Evolutionary conservation across 2,329 filamentous ascomycete species (phyloP).

Genomic region (Colletotrichum costaricense): DNA sequence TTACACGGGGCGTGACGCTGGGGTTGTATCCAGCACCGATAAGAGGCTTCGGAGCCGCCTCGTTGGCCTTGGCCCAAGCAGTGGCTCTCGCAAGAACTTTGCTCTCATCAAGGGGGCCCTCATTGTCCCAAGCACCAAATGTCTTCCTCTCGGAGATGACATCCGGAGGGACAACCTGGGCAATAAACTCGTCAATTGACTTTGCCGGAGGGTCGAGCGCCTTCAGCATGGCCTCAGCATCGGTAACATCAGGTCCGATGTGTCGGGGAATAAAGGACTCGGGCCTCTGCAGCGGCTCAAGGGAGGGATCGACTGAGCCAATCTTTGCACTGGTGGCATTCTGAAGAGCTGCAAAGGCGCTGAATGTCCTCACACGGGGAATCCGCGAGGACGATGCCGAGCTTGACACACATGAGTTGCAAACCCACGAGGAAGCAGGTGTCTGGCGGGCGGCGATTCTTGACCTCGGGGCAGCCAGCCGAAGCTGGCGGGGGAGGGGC

Average conservation of each 20-base stretch:
- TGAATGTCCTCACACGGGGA: slow-evolving; percentile 28
- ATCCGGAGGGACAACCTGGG: slow-evolving; percentile 83
- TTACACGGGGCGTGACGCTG: slow-evolving; percentile 87
- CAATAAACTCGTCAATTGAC: slow-evolving; percentile 84
- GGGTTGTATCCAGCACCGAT: slow-evolving; percentile 91
- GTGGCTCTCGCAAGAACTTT: slow-evolving; percentile 61
- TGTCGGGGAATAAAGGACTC: slow-evolving; percentile 84
- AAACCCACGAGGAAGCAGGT: slow-evolving; percentile 26
- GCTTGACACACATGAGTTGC: slow-evolving; percentile 26
- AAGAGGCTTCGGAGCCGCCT: slow-evolving; percentile 66
- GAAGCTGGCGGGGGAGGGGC: slow-evolving; percentile 36
- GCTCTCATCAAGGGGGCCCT: slow-evolving; percentile 67
- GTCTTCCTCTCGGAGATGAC: slow-evolving; percentile 78
- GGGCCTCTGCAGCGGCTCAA: slow-evolving; percentile 45
- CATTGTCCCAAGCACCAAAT: slow-evolving; percentile 59
- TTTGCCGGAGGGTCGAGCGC: slow-evolving; percentile 78
- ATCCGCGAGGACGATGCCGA: slow-evolving; percentile 10
- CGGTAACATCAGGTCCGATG: slow-evolving; percentile 82
- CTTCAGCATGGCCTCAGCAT: slow-evolving; percentile 82
- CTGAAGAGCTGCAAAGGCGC: slow-evolving; percentile 15
- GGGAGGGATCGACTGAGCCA: slow-evolving; percentile 31
- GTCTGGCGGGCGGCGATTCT: slow-evolving; percentile 31
- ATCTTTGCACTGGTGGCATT: slow-evolving; percentile 25
- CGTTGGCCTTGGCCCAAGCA: slow-evolving; percentile 50
- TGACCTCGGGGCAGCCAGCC: slow-evolving; percentile 32